These are phyloP conservation scores for Ceratocystis harringtonii DNA, from an alignment of 2,329 filamentous ascomycete genomes.

Conservation along the genomic window DNA sequence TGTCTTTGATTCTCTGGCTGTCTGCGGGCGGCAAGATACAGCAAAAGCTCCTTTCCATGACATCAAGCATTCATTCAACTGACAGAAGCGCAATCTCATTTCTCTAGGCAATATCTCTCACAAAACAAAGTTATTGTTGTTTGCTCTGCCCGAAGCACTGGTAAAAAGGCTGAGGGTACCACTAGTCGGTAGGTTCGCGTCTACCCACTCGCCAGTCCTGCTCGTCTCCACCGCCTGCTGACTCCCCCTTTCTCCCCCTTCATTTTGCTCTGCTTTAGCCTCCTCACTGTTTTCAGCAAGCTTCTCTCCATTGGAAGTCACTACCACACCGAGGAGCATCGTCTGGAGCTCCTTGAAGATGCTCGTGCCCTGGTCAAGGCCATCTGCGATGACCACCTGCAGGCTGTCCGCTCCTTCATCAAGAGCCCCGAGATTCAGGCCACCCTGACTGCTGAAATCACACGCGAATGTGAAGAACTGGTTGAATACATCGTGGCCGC, in stretches of 20 bases:
- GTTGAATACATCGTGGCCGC: conserved; percentile 55
- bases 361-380: conserved; percentile 64
- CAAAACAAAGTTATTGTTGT: conserved; percentile 74
- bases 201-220: background rate
- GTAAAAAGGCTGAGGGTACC: conserved; percentile 86
- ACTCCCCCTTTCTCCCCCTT: conserved; percentile 1
- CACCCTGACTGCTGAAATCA: conserved; percentile 49
- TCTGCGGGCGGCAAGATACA: too few species aligned
- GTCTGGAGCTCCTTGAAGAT: conserved; percentile 41
- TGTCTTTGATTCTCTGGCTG: background rate
- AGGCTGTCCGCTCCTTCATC: conserved; percentile 52
- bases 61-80: background rate
- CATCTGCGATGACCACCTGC: conserved; percentile 68
- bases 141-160: conserved; percentile 87
- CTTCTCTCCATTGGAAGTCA: conserved; percentile 39
- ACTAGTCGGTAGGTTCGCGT: conserved; percentile 65
- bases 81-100: background rate
- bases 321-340: conserved; percentile 37
- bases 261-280: conserved; percentile 20
- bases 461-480: conserved; percentile 65
- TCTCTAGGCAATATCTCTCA: conserved; percentile 29
- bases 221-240: background rate
- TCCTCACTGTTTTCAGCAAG: conserved; percentile 45
- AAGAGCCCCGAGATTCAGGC: conserved; percentile 40
- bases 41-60: too few species aligned